Evolutionary conservation across 1,284 basidiomycete genomes (phyloP), one percentile per base, ranked within the genome.

Genomic region (Tausonia pullulans): DNA sequence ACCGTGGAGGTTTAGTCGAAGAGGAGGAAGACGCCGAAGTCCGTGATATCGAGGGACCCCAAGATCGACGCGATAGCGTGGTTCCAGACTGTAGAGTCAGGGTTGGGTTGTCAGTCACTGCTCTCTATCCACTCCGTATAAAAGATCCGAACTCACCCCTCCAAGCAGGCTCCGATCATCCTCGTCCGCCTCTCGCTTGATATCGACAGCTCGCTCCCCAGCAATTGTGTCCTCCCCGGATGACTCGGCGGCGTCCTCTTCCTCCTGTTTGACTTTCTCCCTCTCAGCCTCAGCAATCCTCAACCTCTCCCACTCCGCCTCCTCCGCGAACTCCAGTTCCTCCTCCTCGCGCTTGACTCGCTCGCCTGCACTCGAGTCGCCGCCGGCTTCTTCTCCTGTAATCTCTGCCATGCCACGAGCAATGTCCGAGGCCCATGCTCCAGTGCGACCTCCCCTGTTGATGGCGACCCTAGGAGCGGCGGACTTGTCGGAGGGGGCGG

Each of bases 101-200:
- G n/a, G 39, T 40, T 39, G 44, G 7, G 46, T 39, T 8, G 4
- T n/a, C 10, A 61, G 13, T 8, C n/a, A 11, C 16, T n/a, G 3
- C 48, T 16, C 9, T 5, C 3, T 49, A 5, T 50, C 9, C 9
- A 16, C 11, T 16, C 13, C 51, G 60, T 41, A 27, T 10, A 41
- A 11, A 45, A 11, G 14, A 46, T 40, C 14, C 48, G 5, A 27
- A 48, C 62, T 63, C 44, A 63, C 62, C 13, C 62, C 62, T 27
- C 62, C 62, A 13, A 63, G 48, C 39, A 63, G 43, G 43, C 62
- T 63, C 39, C 62, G 27, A 13, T n/a, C 62, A 8, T 63, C 62
- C 4, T 63, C 62, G 39, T 51, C 56, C 10, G 4, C 50, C 8
- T 57, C 46, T 48, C 41, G 55, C 51, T 51, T 58, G 7, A 52